These are phyloP conservation scores for Alternaria consortialis DNA, from an alignment of 2,329 filamentous ascomycete species.

Conservation along the genomic window DNA sequence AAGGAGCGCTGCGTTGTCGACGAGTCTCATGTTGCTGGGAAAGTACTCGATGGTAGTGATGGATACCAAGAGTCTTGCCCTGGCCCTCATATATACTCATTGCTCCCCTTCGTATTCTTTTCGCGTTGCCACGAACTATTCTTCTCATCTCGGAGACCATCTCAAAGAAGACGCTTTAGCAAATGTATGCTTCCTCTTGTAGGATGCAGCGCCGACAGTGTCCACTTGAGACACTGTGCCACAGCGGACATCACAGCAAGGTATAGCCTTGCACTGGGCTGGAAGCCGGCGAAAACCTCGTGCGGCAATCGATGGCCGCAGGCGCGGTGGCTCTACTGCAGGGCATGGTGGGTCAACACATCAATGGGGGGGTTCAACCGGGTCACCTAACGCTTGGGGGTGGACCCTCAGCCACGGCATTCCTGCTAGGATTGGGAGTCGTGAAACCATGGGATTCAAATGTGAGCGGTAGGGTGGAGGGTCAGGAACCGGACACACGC, in stretches of 20 bases:
- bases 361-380: slow-evolving; percentile 5
- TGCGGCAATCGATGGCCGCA: slow-evolving; percentile 7
- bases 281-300: slow-evolving; percentile 5
- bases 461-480: not conserved
- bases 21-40: slow-evolving; percentile 13
- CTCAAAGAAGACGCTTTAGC: slow-evolving; percentile 7
- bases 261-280: slow-evolving; percentile 12
- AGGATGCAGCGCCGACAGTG: slow-evolving; percentile 8
- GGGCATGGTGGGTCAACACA: slow-evolving; percentile 8
- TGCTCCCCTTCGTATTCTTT: slow-evolving; percentile 1
- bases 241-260: slow-evolving; percentile 1
- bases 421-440: not conserved
- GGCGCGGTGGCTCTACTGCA: slow-evolving; percentile 2
- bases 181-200: slow-evolving; percentile 2
- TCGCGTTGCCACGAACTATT: slow-evolving; percentile 7
- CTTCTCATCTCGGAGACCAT: slow-evolving; percentile 11
- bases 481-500: not conserved
- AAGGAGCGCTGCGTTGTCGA: slow-evolving; percentile 9
- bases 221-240: slow-evolving; percentile 8
- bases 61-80: not conserved
- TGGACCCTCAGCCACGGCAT: not conserved
- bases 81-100: slow-evolving; percentile 12
- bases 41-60: not conserved
- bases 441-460: slow-evolving; percentile 2
- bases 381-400: not conserved